Conservation (phyloP, 2,329 filamentous ascomycete species). For the Epichloe elymi region DNA sequence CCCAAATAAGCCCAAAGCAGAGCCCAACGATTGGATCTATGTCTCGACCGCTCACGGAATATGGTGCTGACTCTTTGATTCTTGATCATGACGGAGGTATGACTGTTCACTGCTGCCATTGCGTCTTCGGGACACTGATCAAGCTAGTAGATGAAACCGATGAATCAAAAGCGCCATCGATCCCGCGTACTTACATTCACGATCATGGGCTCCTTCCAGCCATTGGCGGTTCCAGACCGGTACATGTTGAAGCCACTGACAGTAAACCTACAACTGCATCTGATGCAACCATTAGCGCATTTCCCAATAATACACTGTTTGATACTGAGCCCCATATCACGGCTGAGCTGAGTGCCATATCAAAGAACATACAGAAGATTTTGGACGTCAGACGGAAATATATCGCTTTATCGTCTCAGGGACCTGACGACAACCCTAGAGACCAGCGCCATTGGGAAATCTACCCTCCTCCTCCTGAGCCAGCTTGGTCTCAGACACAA, state of each 20-base stretch:
- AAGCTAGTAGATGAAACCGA: constrained; percentile 7
- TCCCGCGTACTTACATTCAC: not conserved
- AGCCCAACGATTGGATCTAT: constrained; percentile 31
- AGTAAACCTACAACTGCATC: constrained; percentile 34
- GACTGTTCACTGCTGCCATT: constrained; percentile 1
- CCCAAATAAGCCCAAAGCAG: constrained; percentile 29
- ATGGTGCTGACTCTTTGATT: constrained; percentile 22
- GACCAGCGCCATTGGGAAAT: constrained; percentile 74
- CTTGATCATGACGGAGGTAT: constrained; percentile 17
- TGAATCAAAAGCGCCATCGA: constrained; percentile 2
- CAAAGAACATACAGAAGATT: constrained; percentile 81
- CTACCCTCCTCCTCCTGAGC: constrained; percentile 83
- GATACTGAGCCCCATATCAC: constrained; percentile 69
- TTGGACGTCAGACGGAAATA: constrained; percentile 82
- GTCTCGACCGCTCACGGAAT: constrained; percentile 22
- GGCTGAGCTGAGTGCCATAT: constrained; percentile 73
- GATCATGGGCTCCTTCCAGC: not conserved
- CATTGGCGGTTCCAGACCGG: constrained; percentile 20
- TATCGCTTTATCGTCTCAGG: constrained; percentile 71
- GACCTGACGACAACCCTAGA: constrained; percentile 73
- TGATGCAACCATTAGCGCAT: constrained; percentile 30
- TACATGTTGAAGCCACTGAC: constrained; percentile 17
- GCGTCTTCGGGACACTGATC: constrained; percentile 1
- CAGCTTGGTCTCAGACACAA: constrained; percentile 52
- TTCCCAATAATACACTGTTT: constrained; percentile 53